Evolutionary conservation across 345 rosid species (phyloP).

Genomic region (Hibiscus mutabilis): DNA sequence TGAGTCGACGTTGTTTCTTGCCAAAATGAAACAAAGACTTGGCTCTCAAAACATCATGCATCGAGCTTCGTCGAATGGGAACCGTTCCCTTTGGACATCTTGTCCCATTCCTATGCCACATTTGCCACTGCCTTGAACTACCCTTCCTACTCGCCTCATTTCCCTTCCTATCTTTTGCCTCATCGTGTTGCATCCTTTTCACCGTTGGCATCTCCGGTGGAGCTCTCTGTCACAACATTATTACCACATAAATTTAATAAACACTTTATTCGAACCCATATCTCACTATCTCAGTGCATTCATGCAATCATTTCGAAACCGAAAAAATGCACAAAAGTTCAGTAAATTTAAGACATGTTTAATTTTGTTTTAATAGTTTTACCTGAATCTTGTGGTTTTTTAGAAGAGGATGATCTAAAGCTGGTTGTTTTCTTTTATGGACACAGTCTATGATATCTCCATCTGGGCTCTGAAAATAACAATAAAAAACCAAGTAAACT

Average conservation of each 20-base stretch:
- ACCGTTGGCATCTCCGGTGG: constrained; percentile 52
- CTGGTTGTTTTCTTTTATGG: constrained; percentile 76
- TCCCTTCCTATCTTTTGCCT: no score
- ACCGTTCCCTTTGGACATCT: constrained; percentile 83
- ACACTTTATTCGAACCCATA: background rate
- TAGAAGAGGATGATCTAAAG: constrained; percentile 88
- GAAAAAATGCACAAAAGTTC: no score
- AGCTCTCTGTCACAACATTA: constrained; percentile 36
- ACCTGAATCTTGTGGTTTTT: constrained; percentile 98
- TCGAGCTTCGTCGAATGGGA: constrained; percentile 77
- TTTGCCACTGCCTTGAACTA: constrained; percentile 73
- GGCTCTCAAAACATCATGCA: constrained; percentile 76
- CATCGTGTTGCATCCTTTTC: constrained; percentile 25
- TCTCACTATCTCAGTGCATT: background rate
- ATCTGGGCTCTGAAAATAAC: constrained; percentile 52
- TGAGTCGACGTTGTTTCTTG: constrained; percentile 38
- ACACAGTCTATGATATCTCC: constrained; percentile 94
- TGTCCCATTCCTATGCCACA: constrained; percentile 86
- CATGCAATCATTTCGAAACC: background rate
- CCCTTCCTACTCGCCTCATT: constrained; percentile 22
- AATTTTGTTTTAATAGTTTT: background rate
- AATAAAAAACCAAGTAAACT: background rate
- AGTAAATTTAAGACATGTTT: background rate
- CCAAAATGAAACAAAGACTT: constrained; percentile 89
- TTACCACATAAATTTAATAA: background rate